These are phyloP conservation scores for Acanthamoeba lenticulata DNA, from an alignment of 208 protist species.

Conservation along the genomic window DNA sequence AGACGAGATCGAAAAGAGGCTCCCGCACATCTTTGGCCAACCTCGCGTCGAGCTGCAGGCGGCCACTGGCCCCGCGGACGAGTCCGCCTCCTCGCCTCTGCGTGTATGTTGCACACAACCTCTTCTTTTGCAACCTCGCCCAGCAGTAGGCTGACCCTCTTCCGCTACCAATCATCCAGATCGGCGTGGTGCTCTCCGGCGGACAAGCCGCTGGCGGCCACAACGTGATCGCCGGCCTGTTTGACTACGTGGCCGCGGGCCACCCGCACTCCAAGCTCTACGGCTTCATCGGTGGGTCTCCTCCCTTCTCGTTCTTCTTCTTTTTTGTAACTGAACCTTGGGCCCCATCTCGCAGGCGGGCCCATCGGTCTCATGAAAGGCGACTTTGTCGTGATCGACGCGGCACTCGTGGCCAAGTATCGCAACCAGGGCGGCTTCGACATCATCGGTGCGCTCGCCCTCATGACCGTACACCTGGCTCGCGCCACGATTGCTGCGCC, in stretches of 20 bases:
- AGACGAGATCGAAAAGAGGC: conserved; percentile 59
- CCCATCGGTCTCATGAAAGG: conserved; percentile 64
- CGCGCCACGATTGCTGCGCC: neutral
- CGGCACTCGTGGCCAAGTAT: conserved; percentile 72
- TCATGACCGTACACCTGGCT: neutral
- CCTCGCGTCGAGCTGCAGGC: conserved; percentile 2
- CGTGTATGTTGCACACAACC: neutral
- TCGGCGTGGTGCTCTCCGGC: conserved; percentile 64
- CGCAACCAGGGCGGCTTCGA: conserved; percentile 85
- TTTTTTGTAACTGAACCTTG: neutral
- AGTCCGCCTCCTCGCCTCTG: neutral
- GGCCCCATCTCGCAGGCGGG: conserved; percentile 17
- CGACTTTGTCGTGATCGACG: conserved; percentile 65
- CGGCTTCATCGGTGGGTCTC: conserved; percentile 36
- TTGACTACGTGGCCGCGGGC: conserved; percentile 50
- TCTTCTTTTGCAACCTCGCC: neutral
- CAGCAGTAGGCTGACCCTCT: neutral
- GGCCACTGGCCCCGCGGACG: neutral
- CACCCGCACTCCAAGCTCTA: conserved; percentile 56
- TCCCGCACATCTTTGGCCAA: conserved; percentile 41
- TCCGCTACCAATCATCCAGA: neutral
- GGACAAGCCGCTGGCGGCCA: conserved; percentile 72
- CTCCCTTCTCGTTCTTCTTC: neutral
- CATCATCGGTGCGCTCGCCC: conserved; percentile 68
- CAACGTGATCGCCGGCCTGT: conserved; percentile 75